phyloP scores from a whole-genome alignment of 257 asterid genomes.

The Salvia rosmarinus region DNA sequence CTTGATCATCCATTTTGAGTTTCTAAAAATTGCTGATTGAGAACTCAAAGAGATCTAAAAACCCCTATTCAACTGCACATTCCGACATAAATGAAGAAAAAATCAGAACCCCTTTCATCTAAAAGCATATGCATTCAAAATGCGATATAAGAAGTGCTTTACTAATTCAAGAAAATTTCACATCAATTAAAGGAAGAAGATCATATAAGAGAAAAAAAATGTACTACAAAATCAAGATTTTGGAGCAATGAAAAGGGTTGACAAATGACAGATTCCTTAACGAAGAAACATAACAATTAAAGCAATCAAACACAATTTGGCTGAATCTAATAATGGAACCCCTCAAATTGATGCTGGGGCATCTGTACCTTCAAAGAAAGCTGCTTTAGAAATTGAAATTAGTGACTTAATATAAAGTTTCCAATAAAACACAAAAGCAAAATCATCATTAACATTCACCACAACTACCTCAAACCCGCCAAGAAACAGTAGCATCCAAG shows the following conservation, averaged over 20 bases:
- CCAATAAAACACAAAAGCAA: constrained; percentile 9
- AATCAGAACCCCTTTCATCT: constrained; percentile 28
- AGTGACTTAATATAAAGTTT: neutral
- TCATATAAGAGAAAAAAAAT: no score
- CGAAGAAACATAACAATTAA: neutral
- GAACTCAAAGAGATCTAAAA: constrained; percentile 33
- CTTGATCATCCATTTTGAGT: constrained; percentile 71
- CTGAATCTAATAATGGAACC: constrained; percentile 23
- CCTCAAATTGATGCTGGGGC: constrained; percentile 4
- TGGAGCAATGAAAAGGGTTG: neutral
- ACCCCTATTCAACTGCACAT: constrained; percentile 35
- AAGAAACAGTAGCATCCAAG: constrained; percentile 23
- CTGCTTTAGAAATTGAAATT: constrained; percentile 15
- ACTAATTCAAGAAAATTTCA: neutral
- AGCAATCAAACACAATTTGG: constrained; percentile 8
- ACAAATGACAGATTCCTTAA: constrained; percentile 1
- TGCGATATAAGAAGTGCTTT: neutral
- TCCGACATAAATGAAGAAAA: constrained; percentile 17
- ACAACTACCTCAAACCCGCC: constrained; percentile 22
- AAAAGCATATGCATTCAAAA: constrained; percentile 14
- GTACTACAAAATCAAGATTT: no score
- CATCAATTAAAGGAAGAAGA: neutral
- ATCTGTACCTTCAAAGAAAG: constrained; percentile 5
- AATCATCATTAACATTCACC: constrained; percentile 28
- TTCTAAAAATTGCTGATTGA: no score